phyloP scores from a whole-genome alignment of 2,329 filamentous ascomycete genomes.

The Parastagonospora nodorum region DNA sequence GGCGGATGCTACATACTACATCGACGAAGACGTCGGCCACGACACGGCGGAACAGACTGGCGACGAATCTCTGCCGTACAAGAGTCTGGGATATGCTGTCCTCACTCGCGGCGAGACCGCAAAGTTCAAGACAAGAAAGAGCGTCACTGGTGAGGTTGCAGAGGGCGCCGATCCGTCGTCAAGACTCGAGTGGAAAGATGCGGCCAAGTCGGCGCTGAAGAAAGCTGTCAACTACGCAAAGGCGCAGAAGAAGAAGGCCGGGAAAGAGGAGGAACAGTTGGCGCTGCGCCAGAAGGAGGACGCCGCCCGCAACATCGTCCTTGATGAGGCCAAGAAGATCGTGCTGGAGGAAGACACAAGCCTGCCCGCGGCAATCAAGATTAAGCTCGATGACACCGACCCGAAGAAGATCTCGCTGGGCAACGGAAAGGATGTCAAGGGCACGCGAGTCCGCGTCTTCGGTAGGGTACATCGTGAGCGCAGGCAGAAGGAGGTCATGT shows the following conservation, averaged over 20 bases:
- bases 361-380: constrained; percentile 74
- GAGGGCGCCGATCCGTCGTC: constrained; percentile 63
- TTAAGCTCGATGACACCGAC: constrained; percentile 75
- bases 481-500: constrained; percentile 82
- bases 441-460: constrained; percentile 76
- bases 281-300: constrained; percentile 75
- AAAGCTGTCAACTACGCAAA: constrained; percentile 79
- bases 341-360: constrained; percentile 70
- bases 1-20: constrained; percentile 62
- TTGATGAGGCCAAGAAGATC: constrained; percentile 84
- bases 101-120: constrained; percentile 69
- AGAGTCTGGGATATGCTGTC: constrained; percentile 78
- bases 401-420: constrained; percentile 60
- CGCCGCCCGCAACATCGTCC: constrained; percentile 69
- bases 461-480: constrained; percentile 83
- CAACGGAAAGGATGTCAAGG: constrained; percentile 60
- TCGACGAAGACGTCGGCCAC: constrained; percentile 79
- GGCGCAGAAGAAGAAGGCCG: constrained; percentile 80
- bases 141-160: constrained; percentile 41
- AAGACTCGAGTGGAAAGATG: constrained; percentile 76
- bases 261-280: constrained; percentile 74
- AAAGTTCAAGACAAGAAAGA: constrained; percentile 70
- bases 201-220: constrained; percentile 82
- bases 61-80: constrained; percentile 76
- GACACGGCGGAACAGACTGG: constrained; percentile 71